A percentile compares a stretch with the other conserved stretches of the same genome.
Evolutionary conservation across 2,329 filamentous ascomycete genomes (phyloP).

Genomic region (Ambrosiella xylebori): DNA sequence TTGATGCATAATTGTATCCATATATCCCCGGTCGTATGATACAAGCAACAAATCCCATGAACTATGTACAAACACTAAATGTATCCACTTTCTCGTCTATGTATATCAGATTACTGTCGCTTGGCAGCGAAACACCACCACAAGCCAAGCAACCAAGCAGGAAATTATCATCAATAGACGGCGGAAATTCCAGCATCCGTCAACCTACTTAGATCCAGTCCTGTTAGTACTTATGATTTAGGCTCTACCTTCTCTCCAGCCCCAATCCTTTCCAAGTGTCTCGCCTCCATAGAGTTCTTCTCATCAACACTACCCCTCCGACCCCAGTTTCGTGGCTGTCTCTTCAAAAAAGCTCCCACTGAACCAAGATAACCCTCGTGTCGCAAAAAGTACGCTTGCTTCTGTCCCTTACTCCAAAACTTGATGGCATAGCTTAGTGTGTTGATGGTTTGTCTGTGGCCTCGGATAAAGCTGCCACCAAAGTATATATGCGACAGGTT

Average conservation of each 20-base stretch:
- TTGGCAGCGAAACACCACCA: too few relatives aligned
- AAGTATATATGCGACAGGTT: slow-evolving; percentile 88
- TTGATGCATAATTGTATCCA: background rate
- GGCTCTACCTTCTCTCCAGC: slow-evolving; percentile 2
- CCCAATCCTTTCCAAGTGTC: slow-evolving; percentile 15
- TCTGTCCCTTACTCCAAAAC: slow-evolving; percentile 88
- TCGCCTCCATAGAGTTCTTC: slow-evolving; percentile 17
- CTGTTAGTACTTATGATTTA: background rate
- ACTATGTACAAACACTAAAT: background rate
- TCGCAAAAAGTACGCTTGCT: slow-evolving; percentile 87
- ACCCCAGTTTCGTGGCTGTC: slow-evolving; percentile 83
- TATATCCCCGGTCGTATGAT: background rate
- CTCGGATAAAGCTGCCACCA: slow-evolving; percentile 88
- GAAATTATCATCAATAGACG: background rate
- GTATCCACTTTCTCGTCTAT: background rate
- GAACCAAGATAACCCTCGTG: slow-evolving; percentile 92
- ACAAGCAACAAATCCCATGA: background rate
- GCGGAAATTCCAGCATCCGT: background rate
- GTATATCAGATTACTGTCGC: too few relatives aligned
- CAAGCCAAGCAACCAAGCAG: too few relatives aligned
- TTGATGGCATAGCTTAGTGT: slow-evolving; percentile 92
- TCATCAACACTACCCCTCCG: slow-evolving; percentile 60
- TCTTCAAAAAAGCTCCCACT: slow-evolving; percentile 84
- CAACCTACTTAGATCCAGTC: background rate
- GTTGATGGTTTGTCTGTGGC: slow-evolving; percentile 94